phyloP scores from a whole-genome alignment of 306 rosid species.

The Canavalia ensiformis region DNA sequence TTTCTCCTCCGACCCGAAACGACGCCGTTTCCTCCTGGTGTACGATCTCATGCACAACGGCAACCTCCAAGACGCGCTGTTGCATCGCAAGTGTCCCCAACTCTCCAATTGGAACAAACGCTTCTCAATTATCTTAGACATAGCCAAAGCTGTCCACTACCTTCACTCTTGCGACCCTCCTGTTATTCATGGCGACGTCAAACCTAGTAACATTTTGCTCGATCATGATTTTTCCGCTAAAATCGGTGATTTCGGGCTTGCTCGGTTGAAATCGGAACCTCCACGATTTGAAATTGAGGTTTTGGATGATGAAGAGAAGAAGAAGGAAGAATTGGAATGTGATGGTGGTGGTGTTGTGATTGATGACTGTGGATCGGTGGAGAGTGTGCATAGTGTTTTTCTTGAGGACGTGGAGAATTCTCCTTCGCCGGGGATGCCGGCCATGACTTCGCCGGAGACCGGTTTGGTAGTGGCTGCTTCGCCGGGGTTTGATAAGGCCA shows the following conservation, averaged over 20 bases:
- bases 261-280: constrained; percentile 62
- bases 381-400: constrained; percentile 69
- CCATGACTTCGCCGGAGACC: constrained; percentile 53
- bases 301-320: constrained; percentile 45
- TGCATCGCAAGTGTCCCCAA: constrained; percentile 73
- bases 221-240: constrained; percentile 65
- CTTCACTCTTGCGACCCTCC: constrained; percentile 86
- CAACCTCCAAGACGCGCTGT: constrained; percentile 87
- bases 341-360: constrained; percentile 53
- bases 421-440: constrained; percentile 51
- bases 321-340: constrained; percentile 53
- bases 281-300: constrained; percentile 31
- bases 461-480: constrained; percentile 23
- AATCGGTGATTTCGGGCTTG: constrained; percentile 89
- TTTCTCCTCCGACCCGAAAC: constrained; percentile 80
- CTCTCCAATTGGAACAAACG: constrained; percentile 76
- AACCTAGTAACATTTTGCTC: constrained; percentile 86
- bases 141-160: constrained; percentile 72
- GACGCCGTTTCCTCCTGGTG: constrained; percentile 76
- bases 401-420: constrained; percentile 74
- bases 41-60: constrained; percentile 87
- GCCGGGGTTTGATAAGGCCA: constrained; percentile 52
- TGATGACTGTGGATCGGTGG: constrained; percentile 80
- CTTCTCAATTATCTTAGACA: constrained; percentile 55
- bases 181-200: constrained; percentile 85